Base-by-base conservation (phyloP, 192 early-diverging fungal species). In the Podila clonocystis region DNA sequence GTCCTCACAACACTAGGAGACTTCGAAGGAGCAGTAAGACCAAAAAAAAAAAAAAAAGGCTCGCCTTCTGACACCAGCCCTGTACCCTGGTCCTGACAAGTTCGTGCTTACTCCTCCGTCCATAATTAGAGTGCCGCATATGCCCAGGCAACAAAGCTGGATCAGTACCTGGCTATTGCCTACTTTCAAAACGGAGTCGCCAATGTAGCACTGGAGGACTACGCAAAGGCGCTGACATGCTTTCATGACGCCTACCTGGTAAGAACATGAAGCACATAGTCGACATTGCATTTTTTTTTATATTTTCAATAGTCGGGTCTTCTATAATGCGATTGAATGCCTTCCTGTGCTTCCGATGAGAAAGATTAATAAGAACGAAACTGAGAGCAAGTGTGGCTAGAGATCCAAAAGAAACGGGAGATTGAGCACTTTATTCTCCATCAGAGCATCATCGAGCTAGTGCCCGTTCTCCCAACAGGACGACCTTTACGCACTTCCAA, bases 121-220 rank as follows among this genome's bases (percentile, higher is more conserved):
- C 9, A 29, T 45, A 38, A 30, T 52, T 78, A 97, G 96, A 89
- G 96, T 64, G 78, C 69, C 19, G 91, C 93, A 17, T 95, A 96
- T 79, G 84, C 82, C 66, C 82, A 90, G 50, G 92, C 96, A 12
- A 88, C 96, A 22, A 86, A 86, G 41, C 87, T 93, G 63, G 98
- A 99, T 84, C 85, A 87, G 58, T 99, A 94, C 83, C 85, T 98
- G 57, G 96, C 97, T 1, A 92, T 96, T 36, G 96, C 96, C 13
- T 96, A 95, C 83, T 97, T 95, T 66, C 95, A 97, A 86, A 93
- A 93, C 59, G 98, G 96, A 63, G 94, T 94, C 7, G 90, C 93
- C 58, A 91, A 91, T 34, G 97, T 95, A 86, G 85, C 91, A 15
- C 70, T 84, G 24, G 89, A 92, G 30, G 83, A 91, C 29, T 91